Conservation (phyloP, 2,329 filamentous ascomycete genomes). For the Penicillium verrucosum region DNA sequence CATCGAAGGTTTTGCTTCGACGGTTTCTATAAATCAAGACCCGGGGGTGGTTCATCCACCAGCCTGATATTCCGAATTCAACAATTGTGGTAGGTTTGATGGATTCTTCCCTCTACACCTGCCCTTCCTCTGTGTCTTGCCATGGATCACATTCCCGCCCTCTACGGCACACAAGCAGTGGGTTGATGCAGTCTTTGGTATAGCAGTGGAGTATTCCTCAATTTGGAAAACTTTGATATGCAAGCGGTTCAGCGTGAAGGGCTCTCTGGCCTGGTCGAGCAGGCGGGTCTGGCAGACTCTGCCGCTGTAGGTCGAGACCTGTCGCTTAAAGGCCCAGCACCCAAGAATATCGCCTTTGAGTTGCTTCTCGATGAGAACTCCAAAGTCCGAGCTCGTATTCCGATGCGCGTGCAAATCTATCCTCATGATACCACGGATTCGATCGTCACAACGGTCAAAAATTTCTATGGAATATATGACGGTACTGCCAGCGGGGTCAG, state of each 20-base stretch:
- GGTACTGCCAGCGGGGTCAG: slow-evolving; percentile 77
- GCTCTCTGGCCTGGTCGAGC: slow-evolving; percentile 34
- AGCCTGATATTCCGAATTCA: slow-evolving; percentile 24
- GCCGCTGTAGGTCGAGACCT: slow-evolving; percentile 30
- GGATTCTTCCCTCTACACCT: slow-evolving; percentile 29
- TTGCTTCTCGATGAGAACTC: slow-evolving; percentile 58
- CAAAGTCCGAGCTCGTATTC: slow-evolving; percentile 59
- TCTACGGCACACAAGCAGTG: slow-evolving; percentile 29
- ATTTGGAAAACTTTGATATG: slow-evolving; percentile 33
- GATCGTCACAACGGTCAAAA: slow-evolving; percentile 97
- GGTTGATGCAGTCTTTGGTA: slow-evolving; percentile 35
- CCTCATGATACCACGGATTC: slow-evolving; percentile 96
- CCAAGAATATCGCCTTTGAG: slow-evolving; percentile 64
- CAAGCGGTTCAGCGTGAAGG: slow-evolving; percentile 36
- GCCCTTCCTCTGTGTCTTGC: slow-evolving; percentile 26
- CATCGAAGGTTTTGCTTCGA: slow-evolving; percentile 29
- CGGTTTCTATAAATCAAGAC: slow-evolving; percentile 26
- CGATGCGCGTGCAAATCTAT: slow-evolving; percentile 76
- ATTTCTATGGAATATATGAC: slow-evolving; percentile 95
- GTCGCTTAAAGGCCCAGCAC: slow-evolving; percentile 40
- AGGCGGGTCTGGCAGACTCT: slow-evolving; percentile 25
- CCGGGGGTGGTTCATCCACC: slow-evolving; percentile 34
- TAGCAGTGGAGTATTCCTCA: slow-evolving; percentile 30
- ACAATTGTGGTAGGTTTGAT: slow-evolving; percentile 39
- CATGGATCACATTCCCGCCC: slow-evolving; percentile 24